Evolutionary conservation across 305 asterid genomes (phyloP), one percentile per base, ranked within the genome.

Genomic region (Vinca major): DNA sequence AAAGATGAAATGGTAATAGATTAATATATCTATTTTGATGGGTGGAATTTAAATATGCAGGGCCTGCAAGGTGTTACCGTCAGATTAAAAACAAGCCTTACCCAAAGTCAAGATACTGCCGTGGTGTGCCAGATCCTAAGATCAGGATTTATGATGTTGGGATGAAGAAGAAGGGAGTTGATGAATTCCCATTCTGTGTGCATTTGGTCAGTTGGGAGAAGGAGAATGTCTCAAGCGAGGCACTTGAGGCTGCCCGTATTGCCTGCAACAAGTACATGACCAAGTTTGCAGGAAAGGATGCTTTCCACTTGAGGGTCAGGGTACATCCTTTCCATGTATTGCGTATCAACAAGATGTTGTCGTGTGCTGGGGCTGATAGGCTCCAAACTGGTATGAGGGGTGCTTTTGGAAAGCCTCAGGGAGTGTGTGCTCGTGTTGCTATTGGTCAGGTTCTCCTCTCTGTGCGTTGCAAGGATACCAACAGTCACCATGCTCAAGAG

Each of bases 331-430:
- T 74, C 74, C 81, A 80, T 44, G 85, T 80, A 4, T 65, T 80
- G 62, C 80, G 85, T 0, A 80, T 80, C 67, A 80, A 80, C 80
- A 80, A 80, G 70, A 80, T 80, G 85, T 63, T 80, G 70, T 80
- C 85, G 0, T 80, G 85, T 52, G 85, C 85, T 45, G 85, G 85
- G 50, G 85, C 85, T 52, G 85, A 80, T 64, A 78, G 82, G 75
- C 82, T 78, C 66, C 82, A 78, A 61, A 78, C 82, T 71, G 82
- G 82, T 65, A 78, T 78, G 82, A 71, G 82, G 40, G 82, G 82
- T 36, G 82, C 79, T 45, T 78, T 74, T 40, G 82, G 82, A 6
- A 78, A 78, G 66, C 82, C 82, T 20, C 79, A 74, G 55, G 82
- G 82, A 4, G 68, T 75, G 0, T 78, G 82, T 64, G 82, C 82